Conservation (phyloP, 768 basidiomycete species). For the Agrocybe praecox region DNA sequence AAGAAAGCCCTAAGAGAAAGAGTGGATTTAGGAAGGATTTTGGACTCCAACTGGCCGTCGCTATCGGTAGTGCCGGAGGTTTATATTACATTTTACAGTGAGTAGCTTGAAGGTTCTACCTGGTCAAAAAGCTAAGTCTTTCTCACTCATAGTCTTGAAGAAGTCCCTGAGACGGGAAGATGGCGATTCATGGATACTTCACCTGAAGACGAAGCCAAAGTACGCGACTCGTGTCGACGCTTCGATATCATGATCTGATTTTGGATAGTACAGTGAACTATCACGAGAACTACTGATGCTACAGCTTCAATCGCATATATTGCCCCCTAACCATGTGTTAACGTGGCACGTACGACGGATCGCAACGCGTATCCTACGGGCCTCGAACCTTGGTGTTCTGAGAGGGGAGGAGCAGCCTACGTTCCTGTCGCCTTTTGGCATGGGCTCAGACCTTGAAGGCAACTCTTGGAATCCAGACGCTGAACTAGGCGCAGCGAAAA, state of each 20-base stretch:
- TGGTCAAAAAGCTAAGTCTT: background rate
- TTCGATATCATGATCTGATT: background rate
- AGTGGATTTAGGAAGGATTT: slow-evolving; percentile 3
- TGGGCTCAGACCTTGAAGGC: slow-evolving; percentile 23
- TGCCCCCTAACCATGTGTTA: slow-evolving; percentile 69
- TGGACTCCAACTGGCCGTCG: background rate
- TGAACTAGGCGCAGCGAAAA: slow-evolving; percentile 22
- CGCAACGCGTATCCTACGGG: slow-evolving; percentile 65
- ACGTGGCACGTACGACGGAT: slow-evolving; percentile 71
- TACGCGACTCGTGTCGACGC: slow-evolving; percentile 24
- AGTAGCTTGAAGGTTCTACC: slow-evolving; percentile 7
- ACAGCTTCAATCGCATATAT: slow-evolving; percentile 54
- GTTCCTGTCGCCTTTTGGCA: slow-evolving; percentile 22
- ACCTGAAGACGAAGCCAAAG: slow-evolving; percentile 56
- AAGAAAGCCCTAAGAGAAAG: background rate
- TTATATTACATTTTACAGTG: slow-evolving; percentile 31
- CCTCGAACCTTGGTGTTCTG: slow-evolving; percentile 72
- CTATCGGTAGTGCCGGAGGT: slow-evolving; percentile 1
- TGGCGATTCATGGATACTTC: slow-evolving; percentile 87
- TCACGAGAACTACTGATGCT: slow-evolving; percentile 44
- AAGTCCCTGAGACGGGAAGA: slow-evolving; percentile 84
- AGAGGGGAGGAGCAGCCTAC: slow-evolving; percentile 26
- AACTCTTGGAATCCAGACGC: slow-evolving; percentile 35
- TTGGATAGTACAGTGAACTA: slow-evolving; percentile 42
- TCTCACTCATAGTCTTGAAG: slow-evolving; percentile 63